Conservation (phyloP, 768 basidiomycete genomes). For the Mycena filopes region DNA sequence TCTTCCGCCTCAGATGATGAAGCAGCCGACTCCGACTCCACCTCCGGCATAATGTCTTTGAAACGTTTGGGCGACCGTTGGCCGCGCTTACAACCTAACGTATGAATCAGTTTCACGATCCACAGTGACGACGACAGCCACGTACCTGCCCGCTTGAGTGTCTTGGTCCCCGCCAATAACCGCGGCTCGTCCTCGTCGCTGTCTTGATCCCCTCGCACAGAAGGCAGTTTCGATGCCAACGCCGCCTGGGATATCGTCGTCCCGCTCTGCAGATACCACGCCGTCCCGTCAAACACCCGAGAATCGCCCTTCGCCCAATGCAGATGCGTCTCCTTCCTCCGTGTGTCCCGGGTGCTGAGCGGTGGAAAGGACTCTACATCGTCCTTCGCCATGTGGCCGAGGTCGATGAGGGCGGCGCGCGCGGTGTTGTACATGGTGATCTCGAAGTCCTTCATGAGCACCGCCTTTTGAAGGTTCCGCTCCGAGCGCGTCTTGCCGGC, state of each 20-base stretch:
- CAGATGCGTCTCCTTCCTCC: constrained; percentile 20
- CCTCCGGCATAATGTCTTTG: constrained; percentile 11
- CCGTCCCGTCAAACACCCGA: constrained; percentile 23
- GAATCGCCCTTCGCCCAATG: constrained; percentile 22
- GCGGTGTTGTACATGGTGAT: constrained; percentile 18
- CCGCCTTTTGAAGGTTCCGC: constrained; percentile 15
- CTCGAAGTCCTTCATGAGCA: constrained; percentile 7
- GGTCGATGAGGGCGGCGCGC: constrained; percentile 1
- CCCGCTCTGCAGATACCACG: constrained; percentile 23
- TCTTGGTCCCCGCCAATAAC: constrained; percentile 19
- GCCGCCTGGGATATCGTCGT: not conserved
- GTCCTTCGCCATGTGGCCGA: constrained; percentile 1
- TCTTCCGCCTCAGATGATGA: no score
- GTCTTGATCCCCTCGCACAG: no score
- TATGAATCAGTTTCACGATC: no score
- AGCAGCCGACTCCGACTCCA: not conserved
- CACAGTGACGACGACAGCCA: not conserved
- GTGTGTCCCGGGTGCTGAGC: constrained; percentile 10
- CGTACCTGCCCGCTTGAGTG: constrained; percentile 9
- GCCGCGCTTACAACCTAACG: not conserved
- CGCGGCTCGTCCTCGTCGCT: not conserved
- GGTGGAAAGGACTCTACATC: constrained; percentile 1
- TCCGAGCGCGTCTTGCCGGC: not conserved
- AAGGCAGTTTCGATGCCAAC: not conserved
- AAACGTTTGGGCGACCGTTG: constrained; percentile 7